A percentile compares a stretch with the other conserved stretches of the same genome.
These are phyloP conservation scores for Podospora didyma DNA, from an alignment of 495 filamentous ascomycete species.

Conservation along the genomic window DNA sequence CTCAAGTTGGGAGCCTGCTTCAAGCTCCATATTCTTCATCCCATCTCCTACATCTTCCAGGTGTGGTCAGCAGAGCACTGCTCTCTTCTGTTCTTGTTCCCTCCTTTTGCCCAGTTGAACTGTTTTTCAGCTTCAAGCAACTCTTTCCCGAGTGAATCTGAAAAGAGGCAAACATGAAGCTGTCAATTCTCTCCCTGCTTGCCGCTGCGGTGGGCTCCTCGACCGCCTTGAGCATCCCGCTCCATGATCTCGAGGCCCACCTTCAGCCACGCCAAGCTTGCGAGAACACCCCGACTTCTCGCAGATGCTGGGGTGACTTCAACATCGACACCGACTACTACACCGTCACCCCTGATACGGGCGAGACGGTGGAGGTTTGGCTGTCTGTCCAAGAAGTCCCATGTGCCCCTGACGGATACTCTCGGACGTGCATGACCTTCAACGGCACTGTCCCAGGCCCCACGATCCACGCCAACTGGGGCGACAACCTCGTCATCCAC, in stretches of 20 bases:
- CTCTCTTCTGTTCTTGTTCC: too few species aligned
- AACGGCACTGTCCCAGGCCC: conserved; percentile 57
- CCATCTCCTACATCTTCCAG: too few species aligned
- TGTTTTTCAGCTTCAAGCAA: too few species aligned
- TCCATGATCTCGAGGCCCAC: not conserved
- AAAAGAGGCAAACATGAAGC: not conserved
- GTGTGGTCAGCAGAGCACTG: too few species aligned
- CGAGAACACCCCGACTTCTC: conserved; percentile 9
- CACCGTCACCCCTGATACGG: conserved; percentile 13
- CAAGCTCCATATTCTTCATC: too few species aligned
- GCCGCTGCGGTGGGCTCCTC: not conserved
- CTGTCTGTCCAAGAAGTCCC: conserved; percentile 29
- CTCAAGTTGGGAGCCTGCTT: too few species aligned
- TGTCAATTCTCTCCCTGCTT: not conserved
- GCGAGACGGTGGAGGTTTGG: conserved; percentile 15
- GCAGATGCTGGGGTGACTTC: conserved; percentile 24
- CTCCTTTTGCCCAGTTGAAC: too few species aligned
- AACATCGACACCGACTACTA: conserved; percentile 27
- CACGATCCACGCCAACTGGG: conserved; percentile 47
- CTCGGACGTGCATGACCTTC: conserved; percentile 50
- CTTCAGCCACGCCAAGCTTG: conserved; percentile 3
- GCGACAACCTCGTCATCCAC: conserved; percentile 55
- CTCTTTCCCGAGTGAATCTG: too few species aligned
- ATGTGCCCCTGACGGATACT: conserved; percentile 49
- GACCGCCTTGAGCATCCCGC: not conserved